A percentile compares a stretch with the other conserved stretches of the same genome.
These are phyloP conservation scores for Aspergillus pseudotamarii DNA, from an alignment of 2,329 filamentous ascomycete species.

Conservation along the genomic window DNA sequence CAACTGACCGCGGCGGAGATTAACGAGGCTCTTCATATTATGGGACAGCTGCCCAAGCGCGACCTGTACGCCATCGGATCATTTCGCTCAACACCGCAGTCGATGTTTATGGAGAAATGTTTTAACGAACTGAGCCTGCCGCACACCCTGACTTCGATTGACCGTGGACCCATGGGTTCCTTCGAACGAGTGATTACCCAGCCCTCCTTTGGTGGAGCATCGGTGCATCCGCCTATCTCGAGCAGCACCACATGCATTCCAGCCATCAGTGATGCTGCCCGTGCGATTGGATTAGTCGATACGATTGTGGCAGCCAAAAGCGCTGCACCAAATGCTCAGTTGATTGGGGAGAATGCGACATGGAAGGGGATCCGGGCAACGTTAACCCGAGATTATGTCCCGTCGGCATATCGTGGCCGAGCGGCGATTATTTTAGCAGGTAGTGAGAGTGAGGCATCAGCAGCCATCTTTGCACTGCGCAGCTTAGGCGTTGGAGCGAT, in stretches of 20 bases:
- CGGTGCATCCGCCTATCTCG: slow-evolving; percentile 73
- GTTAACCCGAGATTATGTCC: slow-evolving; percentile 77
- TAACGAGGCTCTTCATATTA: slow-evolving; percentile 74
- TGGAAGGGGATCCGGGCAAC: slow-evolving; percentile 86
- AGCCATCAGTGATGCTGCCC: slow-evolving; percentile 72
- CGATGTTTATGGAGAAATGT: slow-evolving; percentile 83
- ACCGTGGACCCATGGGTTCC: slow-evolving; percentile 66
- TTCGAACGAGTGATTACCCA: slow-evolving; percentile 74
- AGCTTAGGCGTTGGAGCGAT: slow-evolving; percentile 76
- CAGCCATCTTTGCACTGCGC: slow-evolving; percentile 76
- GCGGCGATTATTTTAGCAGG: slow-evolving; percentile 76
- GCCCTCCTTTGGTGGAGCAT: slow-evolving; percentile 78
- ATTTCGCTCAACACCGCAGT: slow-evolving; percentile 71
- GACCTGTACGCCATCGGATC: slow-evolving; percentile 80
- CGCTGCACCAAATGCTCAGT: slow-evolving; percentile 32
- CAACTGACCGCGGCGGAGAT: slow-evolving; percentile 86
- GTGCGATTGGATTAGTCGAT: slow-evolving; percentile 78
- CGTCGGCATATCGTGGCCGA: slow-evolving; percentile 76
- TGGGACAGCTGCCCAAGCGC: slow-evolving; percentile 78
- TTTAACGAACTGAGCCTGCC: slow-evolving; percentile 84
- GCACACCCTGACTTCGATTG: slow-evolving; percentile 75
- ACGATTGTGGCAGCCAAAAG: slow-evolving; percentile 70
- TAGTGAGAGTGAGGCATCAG: slow-evolving; percentile 73
- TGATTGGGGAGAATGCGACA: slow-evolving; percentile 78
- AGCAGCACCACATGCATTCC: slow-evolving; percentile 62